Evolutionary conservation across 495 filamentous ascomycete genomes (phyloP).

Genomic region (Sporormia fimetaria): DNA sequence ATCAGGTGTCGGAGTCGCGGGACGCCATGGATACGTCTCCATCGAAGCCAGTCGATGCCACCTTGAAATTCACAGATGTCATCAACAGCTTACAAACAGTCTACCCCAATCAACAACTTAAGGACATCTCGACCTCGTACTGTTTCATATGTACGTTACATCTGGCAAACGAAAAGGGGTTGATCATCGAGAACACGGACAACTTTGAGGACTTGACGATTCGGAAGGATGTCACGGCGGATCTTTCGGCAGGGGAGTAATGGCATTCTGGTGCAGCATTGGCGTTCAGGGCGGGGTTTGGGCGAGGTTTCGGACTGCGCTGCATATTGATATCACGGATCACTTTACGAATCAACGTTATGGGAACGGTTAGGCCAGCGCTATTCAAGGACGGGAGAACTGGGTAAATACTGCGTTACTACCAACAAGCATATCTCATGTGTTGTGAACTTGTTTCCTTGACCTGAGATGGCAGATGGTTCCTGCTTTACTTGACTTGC

Average conservation of each 20-base stretch:
- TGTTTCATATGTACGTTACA: slow-evolving; percentile 97
- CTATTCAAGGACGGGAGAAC: too few relatives aligned
- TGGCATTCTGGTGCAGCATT: too few relatives aligned
- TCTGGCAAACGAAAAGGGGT: slow-evolving; percentile 92
- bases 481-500: too few relatives aligned
- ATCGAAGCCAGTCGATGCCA: slow-evolving; percentile 32
- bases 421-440: too few relatives aligned
- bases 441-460: too few relatives aligned
- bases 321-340: too few relatives aligned
- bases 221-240: slow-evolving; percentile 30
- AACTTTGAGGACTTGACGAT: slow-evolving; percentile 33
- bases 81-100: slow-evolving; percentile 81
- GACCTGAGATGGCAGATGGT: too few relatives aligned
- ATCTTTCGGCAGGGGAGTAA: slow-evolving; percentile 9
- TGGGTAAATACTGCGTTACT: too few relatives aligned
- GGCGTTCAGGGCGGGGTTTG: too few relatives aligned
- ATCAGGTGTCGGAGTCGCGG: background rate
- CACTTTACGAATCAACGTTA: too few relatives aligned
- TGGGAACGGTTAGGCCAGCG: too few relatives aligned
- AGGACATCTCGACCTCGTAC: slow-evolving; percentile 91
- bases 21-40: slow-evolving; percentile 2
- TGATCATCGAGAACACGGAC: slow-evolving; percentile 49
- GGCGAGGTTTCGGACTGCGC: too few relatives aligned
- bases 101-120: slow-evolving; percentile 72
- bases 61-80: slow-evolving; percentile 73